These are phyloP conservation scores for Pleurotus platypus DNA, from an alignment of 768 basidiomycete genomes.

Conservation along the genomic window DNA sequence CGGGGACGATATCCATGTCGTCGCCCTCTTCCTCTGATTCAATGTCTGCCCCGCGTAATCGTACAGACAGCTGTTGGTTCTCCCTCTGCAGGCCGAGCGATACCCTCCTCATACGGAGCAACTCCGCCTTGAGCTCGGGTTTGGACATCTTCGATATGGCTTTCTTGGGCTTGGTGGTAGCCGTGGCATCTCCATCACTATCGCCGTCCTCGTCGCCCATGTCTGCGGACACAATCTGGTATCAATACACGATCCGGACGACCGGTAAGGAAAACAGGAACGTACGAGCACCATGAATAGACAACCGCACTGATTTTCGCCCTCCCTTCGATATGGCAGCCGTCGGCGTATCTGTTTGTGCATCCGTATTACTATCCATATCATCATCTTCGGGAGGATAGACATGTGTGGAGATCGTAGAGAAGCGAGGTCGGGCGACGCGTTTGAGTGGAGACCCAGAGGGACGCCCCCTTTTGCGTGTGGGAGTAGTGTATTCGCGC, in stretches of 20 bases:
- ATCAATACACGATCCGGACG: not conserved
- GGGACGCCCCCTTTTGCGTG: not conserved
- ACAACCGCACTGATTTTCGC: constrained; percentile 2
- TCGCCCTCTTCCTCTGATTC: not conserved
- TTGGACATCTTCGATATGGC: constrained; percentile 33
- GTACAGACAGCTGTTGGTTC: not conserved
- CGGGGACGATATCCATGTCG: not conserved
- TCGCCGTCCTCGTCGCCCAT: not conserved
- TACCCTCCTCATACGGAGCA: not conserved
- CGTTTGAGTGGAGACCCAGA: constrained; percentile 6
- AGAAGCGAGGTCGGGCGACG: not conserved
- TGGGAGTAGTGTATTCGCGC: not conserved
- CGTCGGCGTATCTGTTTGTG: not conserved
- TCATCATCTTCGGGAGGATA: not conserved
- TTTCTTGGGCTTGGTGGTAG: constrained; percentile 15
- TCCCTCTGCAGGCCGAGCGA: not conserved
- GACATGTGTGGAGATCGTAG: constrained; percentile 5
- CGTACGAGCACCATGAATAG: not conserved
- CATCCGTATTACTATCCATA: not conserved
- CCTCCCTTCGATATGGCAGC: not conserved
- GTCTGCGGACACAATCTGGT: not conserved
- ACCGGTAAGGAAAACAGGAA: not conserved
- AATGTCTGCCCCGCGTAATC: not conserved
- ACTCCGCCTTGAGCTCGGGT: constrained; percentile 20
- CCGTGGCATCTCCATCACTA: not conserved